phyloP scores from a whole-genome alignment of 352 stramenopile species.

The Globisporangium mamillatum region DNA sequence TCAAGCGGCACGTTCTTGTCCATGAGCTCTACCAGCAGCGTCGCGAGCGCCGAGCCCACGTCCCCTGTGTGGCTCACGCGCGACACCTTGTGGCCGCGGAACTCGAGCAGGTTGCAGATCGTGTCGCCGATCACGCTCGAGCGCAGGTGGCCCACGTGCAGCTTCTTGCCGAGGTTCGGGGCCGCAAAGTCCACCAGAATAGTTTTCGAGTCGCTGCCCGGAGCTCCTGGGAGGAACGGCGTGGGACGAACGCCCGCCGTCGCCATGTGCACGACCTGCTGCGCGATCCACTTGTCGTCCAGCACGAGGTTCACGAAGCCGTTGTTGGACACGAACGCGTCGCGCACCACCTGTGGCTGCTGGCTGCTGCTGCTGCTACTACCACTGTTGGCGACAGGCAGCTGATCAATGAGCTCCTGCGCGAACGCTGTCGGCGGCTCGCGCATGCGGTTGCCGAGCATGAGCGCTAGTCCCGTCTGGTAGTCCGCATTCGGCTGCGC shows the following conservation, averaged over 20 bases:
- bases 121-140: conserved; percentile 81
- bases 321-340: conserved; percentile 56
- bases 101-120: conserved; percentile 80
- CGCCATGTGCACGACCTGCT: conserved; percentile 56
- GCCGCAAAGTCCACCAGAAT: conserved; percentile 83
- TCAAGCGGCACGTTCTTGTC: conserved; percentile 43
- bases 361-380: not conserved
- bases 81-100: conserved; percentile 64
- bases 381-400: not conserved
- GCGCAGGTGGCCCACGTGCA: conserved; percentile 80
- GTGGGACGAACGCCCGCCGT: conserved; percentile 22
- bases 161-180: conserved; percentile 84
- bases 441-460: conserved; percentile 46
- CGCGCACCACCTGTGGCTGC: conserved; percentile 20
- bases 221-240: not conserved
- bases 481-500: conserved; percentile 66
- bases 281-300: conserved; percentile 64
- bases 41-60: conserved; percentile 73
- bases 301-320: conserved; percentile 84
- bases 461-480: conserved; percentile 67
- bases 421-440: conserved; percentile 43
- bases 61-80: conserved; percentile 79
- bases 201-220: conserved; percentile 13
- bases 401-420: conserved; percentile 27
- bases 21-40: conserved; percentile 70